These are phyloP conservation scores for Halophytophthora batemanensis DNA, from an alignment of 352 stramenopile genomes.

Conservation along the genomic window DNA sequence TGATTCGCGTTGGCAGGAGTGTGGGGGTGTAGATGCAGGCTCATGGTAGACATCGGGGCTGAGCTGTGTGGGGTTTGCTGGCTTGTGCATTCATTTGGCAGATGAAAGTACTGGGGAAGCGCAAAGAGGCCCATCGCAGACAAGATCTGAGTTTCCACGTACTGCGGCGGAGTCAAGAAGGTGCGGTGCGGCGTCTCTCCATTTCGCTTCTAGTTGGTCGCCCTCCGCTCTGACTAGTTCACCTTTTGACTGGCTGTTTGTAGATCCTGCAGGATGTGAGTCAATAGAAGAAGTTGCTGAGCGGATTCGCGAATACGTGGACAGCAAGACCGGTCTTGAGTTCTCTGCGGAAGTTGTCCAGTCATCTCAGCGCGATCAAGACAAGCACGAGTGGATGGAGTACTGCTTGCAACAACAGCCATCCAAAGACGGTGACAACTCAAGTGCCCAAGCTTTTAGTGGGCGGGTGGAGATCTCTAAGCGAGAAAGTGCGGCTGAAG, in stretches of 20 bases:
- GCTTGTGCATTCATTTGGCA: slow-evolving; percentile 10
- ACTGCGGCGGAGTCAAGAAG: slow-evolving; percentile 17
- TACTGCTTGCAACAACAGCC: slow-evolving; percentile 17
- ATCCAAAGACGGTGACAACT: not conserved
- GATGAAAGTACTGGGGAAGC: slow-evolving; percentile 79
- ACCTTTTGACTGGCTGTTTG: not conserved
- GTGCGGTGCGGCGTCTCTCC: slow-evolving; percentile 8
- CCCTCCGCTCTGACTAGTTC: not conserved
- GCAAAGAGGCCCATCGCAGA: slow-evolving; percentile 67
- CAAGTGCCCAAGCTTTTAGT: slow-evolving; percentile 13
- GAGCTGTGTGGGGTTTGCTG: not conserved
- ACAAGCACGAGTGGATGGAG: slow-evolving; percentile 9
- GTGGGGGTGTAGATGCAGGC: slow-evolving; percentile 4
- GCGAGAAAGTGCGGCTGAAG: slow-evolving; percentile 7
- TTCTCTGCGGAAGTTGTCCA: slow-evolving; percentile 15
- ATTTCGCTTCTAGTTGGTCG: not conserved
- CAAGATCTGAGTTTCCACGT: slow-evolving; percentile 60
- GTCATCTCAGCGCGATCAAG: slow-evolving; percentile 3
- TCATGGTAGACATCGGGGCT: not conserved
- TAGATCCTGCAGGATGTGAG: slow-evolving; percentile 32
- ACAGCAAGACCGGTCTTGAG: slow-evolving; percentile 14
- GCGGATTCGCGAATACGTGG: slow-evolving; percentile 40
- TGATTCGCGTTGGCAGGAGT: slow-evolving; percentile 10
- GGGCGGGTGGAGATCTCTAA: slow-evolving; percentile 34
- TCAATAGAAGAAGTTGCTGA: slow-evolving; percentile 38